Conservation (phyloP, 257 asterid genomes). For the Fraxinus anomala region DNA sequence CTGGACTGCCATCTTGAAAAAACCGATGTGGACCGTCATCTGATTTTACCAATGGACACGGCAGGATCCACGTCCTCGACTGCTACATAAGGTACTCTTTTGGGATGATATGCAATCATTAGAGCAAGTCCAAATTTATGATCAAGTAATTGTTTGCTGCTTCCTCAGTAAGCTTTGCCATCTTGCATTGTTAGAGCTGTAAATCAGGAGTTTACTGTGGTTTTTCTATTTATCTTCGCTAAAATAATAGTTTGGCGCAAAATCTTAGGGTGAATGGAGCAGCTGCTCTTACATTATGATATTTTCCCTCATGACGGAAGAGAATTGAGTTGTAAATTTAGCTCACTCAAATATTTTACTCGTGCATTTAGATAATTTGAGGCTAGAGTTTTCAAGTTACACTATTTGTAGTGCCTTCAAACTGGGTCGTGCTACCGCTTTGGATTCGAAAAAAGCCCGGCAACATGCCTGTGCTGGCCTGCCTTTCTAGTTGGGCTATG, state of each 20-base stretch:
- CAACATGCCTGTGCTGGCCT: too few species aligned
- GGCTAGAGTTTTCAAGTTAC: too few species aligned
- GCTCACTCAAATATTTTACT: neutral
- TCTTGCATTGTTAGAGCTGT: conserved; percentile 19
- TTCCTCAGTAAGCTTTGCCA: neutral
- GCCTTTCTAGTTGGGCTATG: too few species aligned
- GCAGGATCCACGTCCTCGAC: conserved; percentile 21
- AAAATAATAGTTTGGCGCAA: neutral
- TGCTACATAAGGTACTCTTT: conserved; percentile 13
- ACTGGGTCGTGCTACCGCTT: too few species aligned
- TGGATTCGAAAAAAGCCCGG: too few species aligned
- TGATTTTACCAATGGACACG: conserved; percentile 16
- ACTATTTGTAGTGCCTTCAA: too few species aligned
- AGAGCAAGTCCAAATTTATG: neutral
- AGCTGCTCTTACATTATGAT: neutral
- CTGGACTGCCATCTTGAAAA: neutral
- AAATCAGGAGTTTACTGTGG: neutral
- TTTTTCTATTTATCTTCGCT: neutral
- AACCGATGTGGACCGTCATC: conserved; percentile 10
- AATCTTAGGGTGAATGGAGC: neutral
- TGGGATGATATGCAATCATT: neutral
- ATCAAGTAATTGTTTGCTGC: neutral
- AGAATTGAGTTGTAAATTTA: too few species aligned
- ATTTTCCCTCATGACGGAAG: neutral
- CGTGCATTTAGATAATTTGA: too few species aligned